phyloP scores from a whole-genome alignment of 257 asterid species.

The Penstemon davidsonii region DNA sequence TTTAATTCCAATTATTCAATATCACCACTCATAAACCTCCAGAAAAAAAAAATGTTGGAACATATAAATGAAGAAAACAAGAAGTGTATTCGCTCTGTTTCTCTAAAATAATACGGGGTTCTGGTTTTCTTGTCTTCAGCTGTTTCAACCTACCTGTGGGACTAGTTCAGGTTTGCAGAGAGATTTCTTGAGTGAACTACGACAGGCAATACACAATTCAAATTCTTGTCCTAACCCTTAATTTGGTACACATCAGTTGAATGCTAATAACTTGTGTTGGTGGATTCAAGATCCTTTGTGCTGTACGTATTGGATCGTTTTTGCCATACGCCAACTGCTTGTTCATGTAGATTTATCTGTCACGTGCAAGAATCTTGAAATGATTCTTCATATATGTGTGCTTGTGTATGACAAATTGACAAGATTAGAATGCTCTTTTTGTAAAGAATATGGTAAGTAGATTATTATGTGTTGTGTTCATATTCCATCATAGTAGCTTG shows the following conservation, averaged over 20 bases:
- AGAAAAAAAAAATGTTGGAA: not conserved
- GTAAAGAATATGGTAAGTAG: conserved; percentile 12
- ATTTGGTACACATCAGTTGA: conserved; percentile 28
- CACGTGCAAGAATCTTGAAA: not conserved
- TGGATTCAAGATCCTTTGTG: conserved; percentile 28
- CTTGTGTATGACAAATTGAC: conserved; percentile 24
- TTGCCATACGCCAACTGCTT: conserved; percentile 8
- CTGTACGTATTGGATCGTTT: conserved; percentile 24
- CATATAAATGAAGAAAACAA: conserved; percentile 1
- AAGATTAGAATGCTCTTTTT: conserved; percentile 1
- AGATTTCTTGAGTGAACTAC: conserved; percentile 79
- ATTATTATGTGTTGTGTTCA: not conserved
- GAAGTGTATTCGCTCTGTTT: not conserved
- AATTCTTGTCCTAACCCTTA: conserved; percentile 42
- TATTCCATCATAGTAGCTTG: not conserved
- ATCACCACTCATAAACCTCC: conserved; percentile 8
- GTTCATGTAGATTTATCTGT: conserved; percentile 29
- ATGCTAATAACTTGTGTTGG: conserved; percentile 19
- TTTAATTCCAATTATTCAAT: not conserved
- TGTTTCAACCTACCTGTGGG: conserved; percentile 51
- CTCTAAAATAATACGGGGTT: conserved; percentile 10
- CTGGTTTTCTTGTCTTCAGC: conserved; percentile 35
- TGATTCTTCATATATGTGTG: conserved; percentile 7
- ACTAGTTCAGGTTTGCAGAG: conserved; percentile 55
- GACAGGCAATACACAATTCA: conserved; percentile 60